phyloP scores from a whole-genome alignment of 805 yeast genomes.

The Suhomyces kilbournensis region DNA sequence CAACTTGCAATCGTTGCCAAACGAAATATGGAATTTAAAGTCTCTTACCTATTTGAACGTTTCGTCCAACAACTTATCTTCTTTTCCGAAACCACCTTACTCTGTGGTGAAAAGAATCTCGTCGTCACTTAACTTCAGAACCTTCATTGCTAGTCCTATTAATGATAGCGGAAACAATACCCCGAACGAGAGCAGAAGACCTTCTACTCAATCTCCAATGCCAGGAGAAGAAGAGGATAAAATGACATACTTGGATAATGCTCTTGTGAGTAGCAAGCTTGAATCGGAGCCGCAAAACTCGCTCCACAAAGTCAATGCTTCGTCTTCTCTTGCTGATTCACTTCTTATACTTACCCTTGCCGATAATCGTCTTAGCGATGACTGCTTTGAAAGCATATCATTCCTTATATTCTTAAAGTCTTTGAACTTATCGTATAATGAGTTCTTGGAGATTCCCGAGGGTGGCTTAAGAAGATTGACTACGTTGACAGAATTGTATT shows the following conservation, averaged over 20 bases:
- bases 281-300: constrained; percentile 4
- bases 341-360: constrained; percentile 62
- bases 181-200: constrained; percentile 5
- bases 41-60: constrained; percentile 61
- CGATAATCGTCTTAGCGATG: constrained; percentile 81
- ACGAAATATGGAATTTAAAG: constrained; percentile 61
- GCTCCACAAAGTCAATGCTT: constrained; percentile 3
- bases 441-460: constrained; percentile 72
- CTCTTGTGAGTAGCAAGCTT: background rate
- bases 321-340: constrained; percentile 43
- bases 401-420: constrained; percentile 54
- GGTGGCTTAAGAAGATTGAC: constrained; percentile 62
- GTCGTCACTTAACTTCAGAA: constrained; percentile 24
- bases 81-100: constrained; percentile 53
- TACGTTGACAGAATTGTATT: constrained; percentile 58
- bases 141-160: constrained; percentile 6
- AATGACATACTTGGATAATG: background rate
- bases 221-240: background rate
- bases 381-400: constrained; percentile 66
- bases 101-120: constrained; percentile 31
- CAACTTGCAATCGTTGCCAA: constrained; percentile 67
- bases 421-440: constrained; percentile 82
- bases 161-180: constrained; percentile 4
- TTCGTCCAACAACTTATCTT: constrained; percentile 66
- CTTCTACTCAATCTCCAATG: constrained; percentile 8